Base-by-base conservation (phyloP, 495 filamentous ascomycete genomes). In the Hypomontagnella submonticulosa region DNA sequence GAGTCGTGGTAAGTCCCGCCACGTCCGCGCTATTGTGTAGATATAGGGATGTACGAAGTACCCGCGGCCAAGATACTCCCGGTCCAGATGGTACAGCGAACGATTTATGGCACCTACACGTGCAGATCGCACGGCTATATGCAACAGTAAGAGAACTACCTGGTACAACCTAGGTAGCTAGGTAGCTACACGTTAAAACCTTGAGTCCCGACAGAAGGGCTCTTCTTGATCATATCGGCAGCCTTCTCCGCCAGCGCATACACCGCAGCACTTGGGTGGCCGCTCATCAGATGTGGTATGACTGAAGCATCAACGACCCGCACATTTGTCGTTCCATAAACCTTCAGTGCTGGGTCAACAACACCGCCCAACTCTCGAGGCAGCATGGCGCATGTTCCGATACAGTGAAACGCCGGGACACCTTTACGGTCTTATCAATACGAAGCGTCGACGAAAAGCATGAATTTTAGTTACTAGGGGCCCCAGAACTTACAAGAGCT, bases 301-400 rank as follows among this genome's bases (percentile, higher is more conserved):
- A 74, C 60, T 18, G 69, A 72, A 19, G 63, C 66, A 55, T 76
- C 75, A 10, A 75, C 75, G 8, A 77, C 70, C 19, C 72, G 54
- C 53, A 77, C 32, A 47, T 76, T 77, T 41, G 46, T 38, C 0
- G 72, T 77, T 15, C 84, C 84, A 56, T 84, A 81, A 7, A 87
- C 84, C 41, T 66, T 71, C 47, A 87, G 69, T 18, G 71, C 58
- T 2, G 73, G 47, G 69, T 83, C 83, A 6, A 88, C 81, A 10
- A 87, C 85, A 0, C 81, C 84, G 0, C 77, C 74, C 8, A 73
- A 43, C 15, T 63, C 52, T 54, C 53, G 34, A 7, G 75, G 77
- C 60, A 86, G 69, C 82, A 84, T 86, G 12, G 79, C 79, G 44
- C 74, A 74, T 3, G 84, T 84, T 34, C 81, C 81, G 12, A 71